Percentiles rank a stretch among this genome's conserved stretches.
These are phyloP conservation scores for Escallonia herrerae DNA, from an alignment of 129 eudicot genomes.

Conservation along the genomic window DNA sequence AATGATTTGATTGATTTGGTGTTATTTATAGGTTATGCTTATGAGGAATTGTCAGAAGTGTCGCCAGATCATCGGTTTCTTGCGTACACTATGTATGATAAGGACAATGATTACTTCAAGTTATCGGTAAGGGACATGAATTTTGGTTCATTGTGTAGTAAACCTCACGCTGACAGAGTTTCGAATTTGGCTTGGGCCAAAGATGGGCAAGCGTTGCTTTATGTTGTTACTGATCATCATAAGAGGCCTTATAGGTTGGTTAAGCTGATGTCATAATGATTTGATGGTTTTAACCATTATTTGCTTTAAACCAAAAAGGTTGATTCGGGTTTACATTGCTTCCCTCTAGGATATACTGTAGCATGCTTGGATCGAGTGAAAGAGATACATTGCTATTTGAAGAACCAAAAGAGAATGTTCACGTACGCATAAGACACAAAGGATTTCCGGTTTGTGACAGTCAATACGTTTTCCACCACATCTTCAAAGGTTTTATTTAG, in stretches of 20 bases:
- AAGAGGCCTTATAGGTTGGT: constrained; percentile 78
- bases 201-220: constrained; percentile 70
- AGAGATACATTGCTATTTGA: constrained; percentile 66
- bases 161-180: constrained; percentile 87
- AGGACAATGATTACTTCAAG: constrained; percentile 81
- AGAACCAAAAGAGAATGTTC: constrained; percentile 60
- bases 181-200: constrained; percentile 78
- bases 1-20: neutral
- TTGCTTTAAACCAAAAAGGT: neutral
- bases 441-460: constrained; percentile 65
- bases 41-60: constrained; percentile 86
- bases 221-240: constrained; percentile 78
- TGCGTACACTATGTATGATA: constrained; percentile 94
- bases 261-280: neutral
- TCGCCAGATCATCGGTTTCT: constrained; percentile 89
- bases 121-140: constrained; percentile 79
- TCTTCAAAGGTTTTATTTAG: constrained; percentile 56
- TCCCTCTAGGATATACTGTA: constrained; percentile 61
- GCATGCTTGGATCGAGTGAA: constrained; percentile 62
- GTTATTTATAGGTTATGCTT: constrained; percentile 59
- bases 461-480: constrained; percentile 51
- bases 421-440: constrained; percentile 62
- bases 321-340: constrained; percentile 2
- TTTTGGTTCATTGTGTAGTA: constrained; percentile 62
- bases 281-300: neutral